Evolutionary conservation across 331 rosid genomes (phyloP), one percentile per base, ranked within the genome.

Genomic region (Ulmus americana): DNA sequence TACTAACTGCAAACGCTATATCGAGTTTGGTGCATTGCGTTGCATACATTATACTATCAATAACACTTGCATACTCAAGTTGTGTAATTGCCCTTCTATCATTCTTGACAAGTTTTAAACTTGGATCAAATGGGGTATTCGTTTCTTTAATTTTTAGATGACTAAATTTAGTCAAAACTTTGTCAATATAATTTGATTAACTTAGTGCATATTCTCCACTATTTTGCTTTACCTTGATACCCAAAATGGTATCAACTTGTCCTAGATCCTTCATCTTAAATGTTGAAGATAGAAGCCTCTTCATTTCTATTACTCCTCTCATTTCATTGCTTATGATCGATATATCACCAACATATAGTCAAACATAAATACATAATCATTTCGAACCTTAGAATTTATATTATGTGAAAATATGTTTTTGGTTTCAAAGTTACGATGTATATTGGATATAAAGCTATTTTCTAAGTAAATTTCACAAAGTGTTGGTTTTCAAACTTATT

Each of bases 81-180:
- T 18, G 20, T 18, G 20, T 18, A 18, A 18, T 18, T 18, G 20
- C 20, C 20, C 20, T 18, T 18, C 20, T 18, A 18, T 18, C 20
- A 18, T 18, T 18, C 20, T 18, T 18, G 20, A 18, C 20, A 18
- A 18, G 20, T 18, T 18, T 18, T 18, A 18, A 18, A 18, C 20
- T 18, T 18, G 86, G 84, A 67, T 16, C 39, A 57, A 83, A 61
- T 18, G 68, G 52, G 40, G 55, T 45, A 45, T 10, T 45, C 0
- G 12, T 0, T 4, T 45, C 49, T 7, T 45, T 45, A 10, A 45
- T 4, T 39, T n/a, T 13, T 10, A 45, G 20, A 45, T 63, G 45
- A 6, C 10, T 8, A 6, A 45, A 63, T 2, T 22, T 46, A 2
- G 28, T 22, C 1, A 45, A n/a, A 1, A 63, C 11, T 14, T 45